Evolutionary conservation across 164 flowering plant species (phyloP).

Genomic region (Umbellularia californica): DNA sequence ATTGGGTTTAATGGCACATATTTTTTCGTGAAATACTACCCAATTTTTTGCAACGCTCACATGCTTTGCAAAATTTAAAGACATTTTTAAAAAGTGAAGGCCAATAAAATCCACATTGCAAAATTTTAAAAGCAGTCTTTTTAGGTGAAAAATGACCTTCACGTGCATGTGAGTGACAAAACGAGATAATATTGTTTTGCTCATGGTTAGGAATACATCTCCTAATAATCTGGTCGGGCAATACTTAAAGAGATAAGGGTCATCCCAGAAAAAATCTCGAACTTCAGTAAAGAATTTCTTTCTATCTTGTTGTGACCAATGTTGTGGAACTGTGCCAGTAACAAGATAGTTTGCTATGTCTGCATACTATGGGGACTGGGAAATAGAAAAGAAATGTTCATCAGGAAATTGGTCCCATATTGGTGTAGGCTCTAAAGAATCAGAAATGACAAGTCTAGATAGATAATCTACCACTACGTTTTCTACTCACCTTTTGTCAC

Average conservation of each 20-base stretch:
- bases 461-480: not conserved
- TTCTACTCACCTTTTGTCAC: too few species aligned
- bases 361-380: not conserved
- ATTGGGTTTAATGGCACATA: too few species aligned
- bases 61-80: too few species aligned
- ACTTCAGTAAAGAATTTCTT: not conserved
- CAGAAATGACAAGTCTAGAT: not conserved
- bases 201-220: not conserved
- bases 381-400: not conserved
- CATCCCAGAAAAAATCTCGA: not conserved
- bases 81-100: too few species aligned
- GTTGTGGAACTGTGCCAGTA: not conserved
- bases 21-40: too few species aligned
- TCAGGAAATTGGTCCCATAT: not conserved
- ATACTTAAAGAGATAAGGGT: not conserved
- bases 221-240: not conserved
- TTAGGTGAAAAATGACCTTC: not conserved
- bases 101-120: too few species aligned
- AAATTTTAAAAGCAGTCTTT: not conserved
- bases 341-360: too few species aligned
- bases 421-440: too few species aligned
- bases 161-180: not conserved
- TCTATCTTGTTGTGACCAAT: not conserved
- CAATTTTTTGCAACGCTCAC: too few species aligned
- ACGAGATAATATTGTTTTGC: not conserved